These are phyloP conservation scores for Glonium stellatum DNA, from an alignment of 495 filamentous ascomycete species.

Conservation along the genomic window DNA sequence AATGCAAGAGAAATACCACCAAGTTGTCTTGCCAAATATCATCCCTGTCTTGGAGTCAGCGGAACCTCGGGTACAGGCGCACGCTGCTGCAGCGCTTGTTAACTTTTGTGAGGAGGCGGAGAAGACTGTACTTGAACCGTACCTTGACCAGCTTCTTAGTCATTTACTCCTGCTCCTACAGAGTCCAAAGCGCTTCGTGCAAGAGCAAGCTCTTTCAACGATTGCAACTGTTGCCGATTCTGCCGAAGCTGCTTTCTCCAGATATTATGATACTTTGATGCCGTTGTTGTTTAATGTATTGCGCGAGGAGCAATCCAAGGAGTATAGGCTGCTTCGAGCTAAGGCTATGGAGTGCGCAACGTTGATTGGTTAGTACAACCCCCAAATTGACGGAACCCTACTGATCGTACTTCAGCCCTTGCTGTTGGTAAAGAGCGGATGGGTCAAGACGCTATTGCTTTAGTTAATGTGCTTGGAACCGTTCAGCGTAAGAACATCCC, in stretches of 20 bases:
- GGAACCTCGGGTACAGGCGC: slow-evolving; percentile 91
- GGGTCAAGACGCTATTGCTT: slow-evolving; percentile 71
- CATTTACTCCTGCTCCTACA: slow-evolving; percentile 78
- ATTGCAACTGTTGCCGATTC: slow-evolving; percentile 99
- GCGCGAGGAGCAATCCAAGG: slow-evolving; percentile 81
- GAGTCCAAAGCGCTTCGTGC: slow-evolving; percentile 88
- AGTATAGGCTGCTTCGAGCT: slow-evolving; percentile 80
- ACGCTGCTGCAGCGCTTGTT: slow-evolving; percentile 92
- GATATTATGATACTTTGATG: slow-evolving; percentile 95
- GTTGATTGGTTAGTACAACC: slow-evolving; percentile 53
- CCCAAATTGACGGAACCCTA: no score
- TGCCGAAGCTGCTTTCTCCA: slow-evolving; percentile 88
- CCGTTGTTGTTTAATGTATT: slow-evolving; percentile 86
- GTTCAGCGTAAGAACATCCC: slow-evolving; percentile 52
- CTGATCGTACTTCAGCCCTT: slow-evolving; percentile 41
- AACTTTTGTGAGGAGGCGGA: slow-evolving; percentile 99
- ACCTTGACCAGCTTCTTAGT: slow-evolving; percentile 78
- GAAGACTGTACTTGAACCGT: slow-evolving; percentile 84
- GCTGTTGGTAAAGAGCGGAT: slow-evolving; percentile 92
- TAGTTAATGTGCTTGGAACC: slow-evolving; percentile 77
- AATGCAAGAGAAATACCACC: slow-evolving; percentile 95
- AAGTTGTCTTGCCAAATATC: slow-evolving; percentile 76
- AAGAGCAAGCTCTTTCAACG: slow-evolving; percentile 95
- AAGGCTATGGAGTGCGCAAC: slow-evolving; percentile 99
- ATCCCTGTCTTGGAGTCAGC: slow-evolving; percentile 85